Percentiles rank a stretch among this genome's conserved stretches.
Conservation (phyloP, 768 basidiomycete genomes). For the Naganishia onofrii region DNA sequence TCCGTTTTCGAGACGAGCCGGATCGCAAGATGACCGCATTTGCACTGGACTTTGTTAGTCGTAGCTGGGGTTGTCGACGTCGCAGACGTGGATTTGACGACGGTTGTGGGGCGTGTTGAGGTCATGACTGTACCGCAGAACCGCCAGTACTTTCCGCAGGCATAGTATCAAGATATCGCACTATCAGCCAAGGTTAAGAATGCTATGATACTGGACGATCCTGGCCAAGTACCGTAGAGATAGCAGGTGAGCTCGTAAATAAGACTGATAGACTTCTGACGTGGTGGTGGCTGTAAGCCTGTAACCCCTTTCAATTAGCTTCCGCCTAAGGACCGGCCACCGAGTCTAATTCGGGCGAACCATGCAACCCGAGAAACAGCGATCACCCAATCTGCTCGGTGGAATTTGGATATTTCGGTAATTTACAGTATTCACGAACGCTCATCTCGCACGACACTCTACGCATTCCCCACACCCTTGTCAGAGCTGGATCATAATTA, state of each 20-base stretch:
- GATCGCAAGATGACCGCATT: conserved; percentile 10
- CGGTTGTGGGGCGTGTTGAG: neutral
- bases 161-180: neutral
- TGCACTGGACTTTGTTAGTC: conserved; percentile 6
- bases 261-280: no score
- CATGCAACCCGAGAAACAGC: neutral
- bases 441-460: neutral
- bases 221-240: no score
- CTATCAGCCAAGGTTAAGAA: neutral
- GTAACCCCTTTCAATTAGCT: neutral
- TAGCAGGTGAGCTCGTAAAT: no score
- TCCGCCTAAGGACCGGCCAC: neutral
- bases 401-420: conserved; percentile 1
- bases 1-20: conserved; percentile 6
- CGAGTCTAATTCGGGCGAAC: neutral
- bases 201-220: neutral
- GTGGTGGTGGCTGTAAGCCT: neutral
- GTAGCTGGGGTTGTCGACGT: neutral
- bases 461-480: neutral
- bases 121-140: neutral
- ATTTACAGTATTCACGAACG: neutral
- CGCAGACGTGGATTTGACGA: neutral
- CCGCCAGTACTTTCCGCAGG: neutral
- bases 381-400: conserved; percentile 14
- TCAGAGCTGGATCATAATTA: neutral